Evolutionary conservation across 2,329 filamentous ascomycete genomes (phyloP).

Genomic region (Uncinocarpus reesii): DNA sequence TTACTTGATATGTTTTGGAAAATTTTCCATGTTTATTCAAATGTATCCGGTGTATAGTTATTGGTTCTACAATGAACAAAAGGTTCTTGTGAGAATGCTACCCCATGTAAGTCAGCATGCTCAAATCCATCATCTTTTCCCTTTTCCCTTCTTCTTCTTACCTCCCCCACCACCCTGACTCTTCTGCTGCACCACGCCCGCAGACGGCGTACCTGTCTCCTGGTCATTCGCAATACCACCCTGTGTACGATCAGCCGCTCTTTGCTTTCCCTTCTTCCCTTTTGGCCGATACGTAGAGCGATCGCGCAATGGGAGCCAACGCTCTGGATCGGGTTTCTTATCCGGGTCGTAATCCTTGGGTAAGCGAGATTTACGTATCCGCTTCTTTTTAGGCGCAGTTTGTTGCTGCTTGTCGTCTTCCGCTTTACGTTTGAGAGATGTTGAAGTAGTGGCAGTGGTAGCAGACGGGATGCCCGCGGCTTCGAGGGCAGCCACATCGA

Average conservation of each 20-base stretch:
- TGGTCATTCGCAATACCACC: constrained; percentile 71
- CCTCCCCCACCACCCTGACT: constrained; percentile 28
- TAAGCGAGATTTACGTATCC: constrained; percentile 37
- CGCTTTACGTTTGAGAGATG: constrained; percentile 33
- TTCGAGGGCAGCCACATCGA: constrained; percentile 39
- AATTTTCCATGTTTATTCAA: too few relatives aligned
- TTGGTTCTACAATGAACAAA: too few relatives aligned
- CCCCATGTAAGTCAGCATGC: too few relatives aligned
- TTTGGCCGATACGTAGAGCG: constrained; percentile 81
- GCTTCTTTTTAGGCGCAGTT: constrained; percentile 28
- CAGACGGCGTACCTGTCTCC: constrained; percentile 35
- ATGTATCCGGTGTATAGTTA: too few relatives aligned
- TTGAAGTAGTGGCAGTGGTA: constrained; percentile 19
- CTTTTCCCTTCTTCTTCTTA: constrained; percentile 44
- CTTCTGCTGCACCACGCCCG: constrained; percentile 23
- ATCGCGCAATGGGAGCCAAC: constrained; percentile 86
- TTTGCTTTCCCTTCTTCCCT: constrained; percentile 84
- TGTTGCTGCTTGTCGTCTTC: constrained; percentile 23
- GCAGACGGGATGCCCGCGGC: constrained; percentile 34
- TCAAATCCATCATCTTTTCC: constrained; percentile 35
- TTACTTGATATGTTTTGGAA: too few relatives aligned
- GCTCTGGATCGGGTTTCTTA: constrained; percentile 76
- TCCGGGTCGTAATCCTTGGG: constrained; percentile 52
- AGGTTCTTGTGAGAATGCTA: too few relatives aligned
- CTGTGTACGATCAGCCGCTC: constrained; percentile 67